These are phyloP conservation scores for Climacium dendroides DNA, from an alignment of 225 moss, liverwort and hornwort species.

Conservation along the genomic window DNA sequence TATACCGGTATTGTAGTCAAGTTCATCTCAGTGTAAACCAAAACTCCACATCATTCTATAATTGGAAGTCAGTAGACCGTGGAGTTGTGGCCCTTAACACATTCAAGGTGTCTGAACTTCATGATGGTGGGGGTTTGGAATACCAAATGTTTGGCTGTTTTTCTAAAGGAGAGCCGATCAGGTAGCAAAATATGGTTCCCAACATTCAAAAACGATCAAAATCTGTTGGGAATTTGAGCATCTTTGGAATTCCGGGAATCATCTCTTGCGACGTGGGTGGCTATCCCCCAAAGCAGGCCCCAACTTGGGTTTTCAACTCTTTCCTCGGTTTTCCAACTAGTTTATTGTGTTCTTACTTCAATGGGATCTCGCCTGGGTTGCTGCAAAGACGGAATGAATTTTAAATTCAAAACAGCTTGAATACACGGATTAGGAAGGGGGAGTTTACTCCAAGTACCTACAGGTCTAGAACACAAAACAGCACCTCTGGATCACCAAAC, in stretches of 20 bases:
- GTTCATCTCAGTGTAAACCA: neutral
- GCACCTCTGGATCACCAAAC: neutral
- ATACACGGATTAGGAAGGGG: neutral
- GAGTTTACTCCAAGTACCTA: neutral
- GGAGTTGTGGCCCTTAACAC: neutral
- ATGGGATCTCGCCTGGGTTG: neutral
- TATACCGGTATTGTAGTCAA: neutral
- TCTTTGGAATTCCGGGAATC: no score
- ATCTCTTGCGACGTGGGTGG: neutral
- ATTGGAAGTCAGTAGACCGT: neutral
- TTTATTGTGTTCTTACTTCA: neutral
- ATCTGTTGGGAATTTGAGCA: neutral
- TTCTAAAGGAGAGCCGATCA: neutral
- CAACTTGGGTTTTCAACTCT: neutral
- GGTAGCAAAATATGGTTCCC: neutral
- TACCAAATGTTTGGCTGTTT: neutral
- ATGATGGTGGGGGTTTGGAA: neutral
- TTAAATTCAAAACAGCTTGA: neutral
- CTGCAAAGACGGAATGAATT: neutral
- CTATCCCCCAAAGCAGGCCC: neutral
- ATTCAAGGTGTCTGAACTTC: neutral
- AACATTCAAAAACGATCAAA: neutral
- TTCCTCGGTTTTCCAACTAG: no score
- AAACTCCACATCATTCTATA: neutral
- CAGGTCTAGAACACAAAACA: neutral